These are phyloP conservation scores for Malus hybrid DNA, from an alignment of 331 rosid species.

Conservation along the genomic window DNA sequence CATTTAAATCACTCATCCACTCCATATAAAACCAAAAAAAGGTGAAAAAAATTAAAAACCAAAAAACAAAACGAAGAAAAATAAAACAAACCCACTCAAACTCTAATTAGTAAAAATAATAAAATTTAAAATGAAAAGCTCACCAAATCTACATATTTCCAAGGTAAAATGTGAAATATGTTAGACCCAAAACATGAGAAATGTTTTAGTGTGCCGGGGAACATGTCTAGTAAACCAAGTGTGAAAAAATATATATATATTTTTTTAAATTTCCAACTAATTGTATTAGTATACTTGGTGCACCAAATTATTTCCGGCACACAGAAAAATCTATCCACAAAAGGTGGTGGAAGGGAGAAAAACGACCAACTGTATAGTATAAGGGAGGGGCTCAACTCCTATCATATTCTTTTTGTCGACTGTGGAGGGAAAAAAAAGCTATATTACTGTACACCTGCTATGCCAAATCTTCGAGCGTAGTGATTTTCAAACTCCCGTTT, in stretches of 20 bases:
- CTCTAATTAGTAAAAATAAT: background rate
- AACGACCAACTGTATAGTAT: background rate
- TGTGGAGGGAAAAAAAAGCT: slow-evolving; percentile 7
- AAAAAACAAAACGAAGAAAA: background rate
- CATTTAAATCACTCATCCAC: slow-evolving; percentile 25
- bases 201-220: no score
- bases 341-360: slow-evolving; percentile 22
- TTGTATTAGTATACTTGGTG: no score
- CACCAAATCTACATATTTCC: slow-evolving; percentile 9
- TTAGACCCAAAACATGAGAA: slow-evolving; percentile 8
- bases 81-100: slow-evolving; percentile 3
- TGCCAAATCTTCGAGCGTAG: slow-evolving; percentile 3
- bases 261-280: no score
- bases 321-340: background rate
- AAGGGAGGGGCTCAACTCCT: slow-evolving; percentile 18
- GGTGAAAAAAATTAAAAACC: background rate
- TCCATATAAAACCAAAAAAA: slow-evolving; percentile 12
- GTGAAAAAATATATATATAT: no score
- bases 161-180: slow-evolving; percentile 12
- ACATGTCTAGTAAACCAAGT: no score
- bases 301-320: no score
- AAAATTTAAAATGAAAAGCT: slow-evolving; percentile 2
- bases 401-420: slow-evolving; percentile 12
- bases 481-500: background rate
- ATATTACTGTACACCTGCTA: slow-evolving; percentile 45